phyloP scores from a whole-genome alignment of 495 filamentous ascomycete species.

The Oleoguttula mirabilis region DNA sequence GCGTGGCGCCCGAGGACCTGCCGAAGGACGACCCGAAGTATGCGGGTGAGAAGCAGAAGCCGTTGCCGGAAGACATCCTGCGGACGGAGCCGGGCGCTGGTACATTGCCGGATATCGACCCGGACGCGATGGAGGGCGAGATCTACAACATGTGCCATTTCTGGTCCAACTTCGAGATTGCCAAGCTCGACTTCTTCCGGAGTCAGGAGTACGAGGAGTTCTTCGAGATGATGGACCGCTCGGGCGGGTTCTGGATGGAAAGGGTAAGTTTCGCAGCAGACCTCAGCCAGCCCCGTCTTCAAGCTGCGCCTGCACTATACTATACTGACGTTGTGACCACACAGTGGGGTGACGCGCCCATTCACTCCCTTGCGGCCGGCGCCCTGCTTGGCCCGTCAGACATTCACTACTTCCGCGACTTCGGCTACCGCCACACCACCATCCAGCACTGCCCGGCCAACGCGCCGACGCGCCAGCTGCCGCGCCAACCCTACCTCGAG shows the following conservation, averaged over 20 bases:
- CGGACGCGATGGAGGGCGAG: conserved; percentile 92
- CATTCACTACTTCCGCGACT: conserved; percentile 98
- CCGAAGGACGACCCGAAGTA: conserved; percentile 51
- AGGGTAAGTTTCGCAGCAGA: conserved; percentile 48
- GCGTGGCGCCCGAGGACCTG: conserved; percentile 29
- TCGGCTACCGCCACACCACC: conserved; percentile 95
- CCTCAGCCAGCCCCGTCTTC: conserved; percentile 2
- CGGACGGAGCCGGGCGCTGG: conserved; percentile 61
- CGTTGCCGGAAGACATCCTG: conserved; percentile 73
- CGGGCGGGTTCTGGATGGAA: conserved; percentile 98
- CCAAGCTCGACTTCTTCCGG: conserved; percentile 84
- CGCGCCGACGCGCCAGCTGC: conserved; percentile 78
- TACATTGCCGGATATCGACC: conserved; percentile 66
- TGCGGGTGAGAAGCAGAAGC: conserved; percentile 38
- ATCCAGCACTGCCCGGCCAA: conserved; percentile 99
- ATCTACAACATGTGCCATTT: conserved; percentile 99
- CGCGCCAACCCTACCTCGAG: conserved; percentile 72
- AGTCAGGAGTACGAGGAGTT: conserved; percentile 96
- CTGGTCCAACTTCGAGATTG: conserved; percentile 99
- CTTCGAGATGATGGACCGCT: conserved; percentile 98
- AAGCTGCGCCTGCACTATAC: not conserved
- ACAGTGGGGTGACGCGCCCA: conserved; percentile 97
- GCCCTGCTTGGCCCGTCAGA: conserved; percentile 68
- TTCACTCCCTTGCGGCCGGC: conserved; percentile 94
- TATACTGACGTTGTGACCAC: not conserved